Evolutionary conservation across 2,329 filamentous ascomycete species (phyloP).

Genomic region (Colletotrichum simmondsii): DNA sequence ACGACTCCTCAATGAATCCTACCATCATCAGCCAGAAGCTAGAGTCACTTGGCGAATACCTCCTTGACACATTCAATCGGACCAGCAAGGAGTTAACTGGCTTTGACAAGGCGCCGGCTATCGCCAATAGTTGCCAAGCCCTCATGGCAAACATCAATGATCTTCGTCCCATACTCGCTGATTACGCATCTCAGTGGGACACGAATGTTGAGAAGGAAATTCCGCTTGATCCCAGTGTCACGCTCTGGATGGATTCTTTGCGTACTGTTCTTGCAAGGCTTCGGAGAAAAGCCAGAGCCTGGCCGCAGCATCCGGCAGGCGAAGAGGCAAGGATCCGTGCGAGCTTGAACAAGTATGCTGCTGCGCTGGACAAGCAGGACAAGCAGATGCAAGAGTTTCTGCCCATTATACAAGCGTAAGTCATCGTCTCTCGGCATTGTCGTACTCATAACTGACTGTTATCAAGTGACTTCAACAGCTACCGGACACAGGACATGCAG

Average conservation of each 20-base stretch:
- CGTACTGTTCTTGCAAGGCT: conserved; percentile 34
- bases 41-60: neutral
- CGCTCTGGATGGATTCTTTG: conserved; percentile 37
- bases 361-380: conserved; percentile 22
- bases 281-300: conserved; percentile 5
- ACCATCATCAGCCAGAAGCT: conserved; percentile 7
- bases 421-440: neutral
- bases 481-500: conserved; percentile 19
- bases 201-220: conserved; percentile 11
- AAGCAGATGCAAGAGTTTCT: conserved; percentile 37
- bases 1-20: conserved; percentile 10
- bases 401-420: conserved; percentile 36
- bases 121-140: conserved; percentile 24
- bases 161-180: conserved; percentile 36
- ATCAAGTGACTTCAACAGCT: conserved; percentile 39
- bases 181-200: conserved; percentile 36
- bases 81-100: neutral
- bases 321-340: neutral
- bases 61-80: neutral
- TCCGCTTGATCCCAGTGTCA: conserved; percentile 38
- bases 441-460: neutral
- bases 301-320: neutral
- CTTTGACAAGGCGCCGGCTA: neutral
- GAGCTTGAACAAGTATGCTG: conserved; percentile 4
- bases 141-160: conserved; percentile 32